Conservation (phyloP, 108 stramenopile genomes). For the Schizochytrium sp. region DNA sequence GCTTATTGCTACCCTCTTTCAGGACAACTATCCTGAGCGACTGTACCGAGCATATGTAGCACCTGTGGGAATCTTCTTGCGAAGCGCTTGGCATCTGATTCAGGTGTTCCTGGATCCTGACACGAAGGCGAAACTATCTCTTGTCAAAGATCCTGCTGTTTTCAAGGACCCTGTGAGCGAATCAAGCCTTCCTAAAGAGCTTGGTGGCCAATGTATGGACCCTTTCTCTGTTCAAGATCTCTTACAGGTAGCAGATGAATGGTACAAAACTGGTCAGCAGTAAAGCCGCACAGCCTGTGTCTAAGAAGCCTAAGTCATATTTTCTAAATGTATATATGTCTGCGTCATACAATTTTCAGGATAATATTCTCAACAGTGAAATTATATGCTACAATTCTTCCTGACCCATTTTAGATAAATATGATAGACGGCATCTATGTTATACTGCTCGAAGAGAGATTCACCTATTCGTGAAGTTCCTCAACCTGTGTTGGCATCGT, state of each 20-base stretch:
- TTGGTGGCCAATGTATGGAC: neutral
- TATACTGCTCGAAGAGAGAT: no score
- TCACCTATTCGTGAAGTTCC: no score
- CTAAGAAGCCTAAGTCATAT: no score
- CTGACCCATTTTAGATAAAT: no score
- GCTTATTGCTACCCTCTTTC: slow-evolving; percentile 42
- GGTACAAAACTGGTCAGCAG: neutral
- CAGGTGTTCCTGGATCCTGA: slow-evolving; percentile 38
- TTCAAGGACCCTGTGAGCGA: neutral
- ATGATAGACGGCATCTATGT: no score
- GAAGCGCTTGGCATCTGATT: slow-evolving; percentile 16
- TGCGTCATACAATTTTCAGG: no score
- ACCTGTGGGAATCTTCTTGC: neutral
- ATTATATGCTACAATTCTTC: no score
- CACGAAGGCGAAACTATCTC: slow-evolving; percentile 10
- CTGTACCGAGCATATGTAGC: neutral
- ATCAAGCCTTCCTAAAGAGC: neutral
- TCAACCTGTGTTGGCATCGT: no score
- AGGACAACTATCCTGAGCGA: slow-evolving; percentile 60
- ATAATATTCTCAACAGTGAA: no score
- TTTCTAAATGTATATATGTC: no score
- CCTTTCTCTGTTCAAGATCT: neutral
- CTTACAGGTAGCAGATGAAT: neutral
- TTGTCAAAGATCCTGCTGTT: neutral
- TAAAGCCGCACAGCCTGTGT: neutral